Evolutionary conservation across 805 yeast species (phyloP).

Genomic region (Wickerhamomyces subpelliculosus): DNA sequence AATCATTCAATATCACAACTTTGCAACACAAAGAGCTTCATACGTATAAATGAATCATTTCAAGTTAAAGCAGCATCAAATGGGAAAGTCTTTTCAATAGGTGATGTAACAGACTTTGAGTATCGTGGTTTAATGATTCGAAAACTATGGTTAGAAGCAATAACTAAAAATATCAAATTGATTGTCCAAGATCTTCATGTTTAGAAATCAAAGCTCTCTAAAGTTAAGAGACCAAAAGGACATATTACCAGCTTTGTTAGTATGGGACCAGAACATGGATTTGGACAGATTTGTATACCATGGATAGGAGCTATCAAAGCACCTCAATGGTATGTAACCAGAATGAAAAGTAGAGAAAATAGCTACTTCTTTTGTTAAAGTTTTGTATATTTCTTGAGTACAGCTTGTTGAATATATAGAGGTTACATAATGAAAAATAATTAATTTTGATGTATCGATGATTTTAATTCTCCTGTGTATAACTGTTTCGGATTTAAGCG

Average conservation of each 20-base stretch:
- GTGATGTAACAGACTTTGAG: constrained; percentile 20
- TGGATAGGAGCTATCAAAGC: constrained; percentile 5
- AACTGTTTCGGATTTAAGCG: too few relatives aligned
- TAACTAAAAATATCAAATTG: constrained; percentile 11
- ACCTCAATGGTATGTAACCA: neutral
- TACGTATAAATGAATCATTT: constrained; percentile 6
- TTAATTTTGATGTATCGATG: too few relatives aligned
- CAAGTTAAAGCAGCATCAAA: neutral
- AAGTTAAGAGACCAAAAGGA: constrained; percentile 1
- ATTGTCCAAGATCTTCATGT: neutral
- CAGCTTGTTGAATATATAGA: too few relatives aligned
- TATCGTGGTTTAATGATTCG: constrained; percentile 13
- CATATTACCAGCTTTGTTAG: constrained; percentile 4
- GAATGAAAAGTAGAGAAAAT: neutral
- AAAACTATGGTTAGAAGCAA: constrained; percentile 6
- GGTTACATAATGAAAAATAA: too few relatives aligned
- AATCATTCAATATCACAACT: neutral
- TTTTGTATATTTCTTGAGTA: neutral
- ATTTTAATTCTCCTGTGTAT: too few relatives aligned
- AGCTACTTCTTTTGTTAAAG: neutral
- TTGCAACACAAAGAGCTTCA: constrained; percentile 3
- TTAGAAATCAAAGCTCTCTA: neutral
- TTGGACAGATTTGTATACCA: constrained; percentile 17
- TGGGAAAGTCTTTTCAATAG: constrained; percentile 24
- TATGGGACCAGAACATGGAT: constrained; percentile 17